A percentile compares a stretch with the other conserved stretches of the same genome.
phyloP scores from a whole-genome alignment of 2,329 filamentous ascomycete genomes.

The Aspergillus thermomutatus region DNA sequence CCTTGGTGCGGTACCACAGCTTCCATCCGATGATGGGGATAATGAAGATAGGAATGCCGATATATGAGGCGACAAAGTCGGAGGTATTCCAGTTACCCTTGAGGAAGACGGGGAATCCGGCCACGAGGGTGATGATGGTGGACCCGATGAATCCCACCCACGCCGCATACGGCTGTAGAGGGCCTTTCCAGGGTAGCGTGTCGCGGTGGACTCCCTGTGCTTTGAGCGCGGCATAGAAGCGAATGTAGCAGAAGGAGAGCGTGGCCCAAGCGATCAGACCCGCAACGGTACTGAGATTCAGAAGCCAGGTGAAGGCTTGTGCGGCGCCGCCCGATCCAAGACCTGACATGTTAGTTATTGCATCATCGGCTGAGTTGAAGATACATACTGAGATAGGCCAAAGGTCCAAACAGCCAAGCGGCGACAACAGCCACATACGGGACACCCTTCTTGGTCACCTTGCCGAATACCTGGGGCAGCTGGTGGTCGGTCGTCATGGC shows the following conservation, averaged over 20 bases:
- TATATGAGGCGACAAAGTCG: slow-evolving; percentile 39
- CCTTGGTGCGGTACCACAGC: slow-evolving; percentile 36
- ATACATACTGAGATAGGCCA: slow-evolving; percentile 40
- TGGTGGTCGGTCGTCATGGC: slow-evolving; percentile 59
- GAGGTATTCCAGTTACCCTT: slow-evolving; percentile 33
- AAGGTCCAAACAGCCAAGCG: slow-evolving; percentile 44
- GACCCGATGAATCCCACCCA: slow-evolving; percentile 59
- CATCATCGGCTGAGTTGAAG: too few relatives aligned
- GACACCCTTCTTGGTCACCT: slow-evolving; percentile 50
- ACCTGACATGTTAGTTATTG: slow-evolving; percentile 13
- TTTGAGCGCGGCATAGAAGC: slow-evolving; percentile 49
- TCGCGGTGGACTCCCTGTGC: slow-evolving; percentile 36
- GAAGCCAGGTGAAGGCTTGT: slow-evolving; percentile 41
- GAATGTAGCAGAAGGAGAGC: slow-evolving; percentile 45
- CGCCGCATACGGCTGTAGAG: slow-evolving; percentile 59
- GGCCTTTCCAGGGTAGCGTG: slow-evolving; percentile 48
- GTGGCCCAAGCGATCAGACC: slow-evolving; percentile 50
- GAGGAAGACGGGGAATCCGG: slow-evolving; percentile 58
- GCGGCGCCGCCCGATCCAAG: slow-evolving; percentile 33
- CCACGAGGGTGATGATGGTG: slow-evolving; percentile 60
- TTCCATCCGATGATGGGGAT: slow-evolving; percentile 45
- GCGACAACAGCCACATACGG: slow-evolving; percentile 59
- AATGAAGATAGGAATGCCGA: slow-evolving; percentile 42
- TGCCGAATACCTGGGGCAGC: slow-evolving; percentile 55
- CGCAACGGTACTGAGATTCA: slow-evolving; percentile 45